Percentiles rank a stretch among this genome's conserved stretches.
phyloP scores from a whole-genome alignment of 169 alveolate genomes.

The Ophryocystis elektroscirrha region DNA sequence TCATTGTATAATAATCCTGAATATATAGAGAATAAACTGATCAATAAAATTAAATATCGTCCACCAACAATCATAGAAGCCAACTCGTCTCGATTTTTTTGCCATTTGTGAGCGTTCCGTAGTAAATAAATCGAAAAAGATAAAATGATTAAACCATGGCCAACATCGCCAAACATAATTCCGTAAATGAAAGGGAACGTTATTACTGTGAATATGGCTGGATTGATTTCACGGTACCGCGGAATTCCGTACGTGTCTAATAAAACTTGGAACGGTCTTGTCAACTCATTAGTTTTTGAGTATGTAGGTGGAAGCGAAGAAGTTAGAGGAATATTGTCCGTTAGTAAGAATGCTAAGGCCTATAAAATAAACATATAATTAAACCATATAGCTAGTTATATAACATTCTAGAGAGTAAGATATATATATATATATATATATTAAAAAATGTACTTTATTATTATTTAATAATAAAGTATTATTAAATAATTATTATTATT shows the following conservation, averaged over 20 bases:
- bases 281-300: conserved; percentile 67
- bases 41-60: conserved; percentile 68
- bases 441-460: background rate
- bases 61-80: conserved; percentile 33
- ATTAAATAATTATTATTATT: no score
- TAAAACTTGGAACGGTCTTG: conserved; percentile 58
- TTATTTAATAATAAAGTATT: background rate
- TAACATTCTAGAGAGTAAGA: no score
- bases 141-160: conserved; percentile 80
- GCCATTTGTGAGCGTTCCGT: conserved; percentile 29
- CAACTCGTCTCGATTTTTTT: conserved; percentile 29
- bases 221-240: conserved; percentile 87
- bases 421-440: background rate
- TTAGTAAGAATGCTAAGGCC: conserved; percentile 47
- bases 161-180: conserved; percentile 98
- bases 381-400: no score
- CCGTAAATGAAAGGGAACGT: conserved; percentile 98
- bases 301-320: conserved; percentile 71
- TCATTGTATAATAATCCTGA: conserved; percentile 91
- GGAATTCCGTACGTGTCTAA: conserved; percentile 98
- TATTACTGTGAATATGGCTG: conserved; percentile 82
- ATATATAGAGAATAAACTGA: conserved; percentile 82
- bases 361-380: conserved; percentile 1
- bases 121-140: conserved; percentile 45
- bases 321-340: conserved; percentile 30